Evolutionary conservation across 2,329 filamentous ascomycete genomes (phyloP), one percentile per base, ranked within the genome.

Genomic region (Sarocladiaceae sp.): DNA sequence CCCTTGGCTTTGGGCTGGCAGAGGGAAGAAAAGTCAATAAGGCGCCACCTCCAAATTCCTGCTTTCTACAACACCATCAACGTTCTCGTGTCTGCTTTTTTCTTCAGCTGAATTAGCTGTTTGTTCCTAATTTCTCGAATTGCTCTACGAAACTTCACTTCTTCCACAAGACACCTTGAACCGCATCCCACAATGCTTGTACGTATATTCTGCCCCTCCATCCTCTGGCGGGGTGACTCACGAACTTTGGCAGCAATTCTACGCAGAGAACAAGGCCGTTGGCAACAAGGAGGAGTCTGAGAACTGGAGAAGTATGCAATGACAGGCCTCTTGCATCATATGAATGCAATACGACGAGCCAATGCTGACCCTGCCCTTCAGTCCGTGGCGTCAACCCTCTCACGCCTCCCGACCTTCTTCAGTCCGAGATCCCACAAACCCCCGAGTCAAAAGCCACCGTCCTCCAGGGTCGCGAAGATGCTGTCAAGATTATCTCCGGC

Each of bases 321-420:
- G n/a, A n/a, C 47, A 52, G 46, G 48, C 34, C 46, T 31, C 41
- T 32, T 29, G 45, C 19, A 24, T 24, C 12, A 20, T 33, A 33
- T 33, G 6, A 12, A 27, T 18, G 13, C 37, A 13, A 24, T 27
- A 10, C 9, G n/a, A 43, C 35, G 11, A 19, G 21, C 45, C 18
- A 18, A 49, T 47, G 48, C 56, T 59, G 43, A 57, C 58, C 53
- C 51, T 47, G 41, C 12, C 23, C 27, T 48, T 21, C 51, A 88
- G 84, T 89, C 65, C 83, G 85, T 50, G 91, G 91, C 56, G 91
- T 94, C 76, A 95, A 95, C 63, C 91, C 88, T 57, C 74, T 98
- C 53, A 96, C 88, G 12, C 83, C 93, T 6, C 93, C 93, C 50
- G 88, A 95, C 59, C 82, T 98, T 51, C 88, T 98, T 48, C 91